phyloP scores from a whole-genome alignment of 1,139 yeast genomes.

The Suhomyces ambrosiae region DNA sequence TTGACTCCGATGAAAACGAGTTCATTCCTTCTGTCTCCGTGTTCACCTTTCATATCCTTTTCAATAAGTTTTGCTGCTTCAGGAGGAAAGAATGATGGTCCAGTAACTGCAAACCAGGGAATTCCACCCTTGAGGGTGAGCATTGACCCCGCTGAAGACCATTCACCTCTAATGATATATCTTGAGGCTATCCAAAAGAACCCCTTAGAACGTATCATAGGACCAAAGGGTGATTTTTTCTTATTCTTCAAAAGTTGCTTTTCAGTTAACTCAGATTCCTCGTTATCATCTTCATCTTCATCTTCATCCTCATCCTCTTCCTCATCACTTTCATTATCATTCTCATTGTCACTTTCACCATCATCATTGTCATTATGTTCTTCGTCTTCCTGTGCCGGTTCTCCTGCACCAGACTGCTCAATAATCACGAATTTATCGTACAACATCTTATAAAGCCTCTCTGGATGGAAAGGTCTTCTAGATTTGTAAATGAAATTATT shows the following conservation, averaged over 20 bases:
- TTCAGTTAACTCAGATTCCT: conserved; percentile 22
- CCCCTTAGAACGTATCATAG: conserved; percentile 45
- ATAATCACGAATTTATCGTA: conserved; percentile 38
- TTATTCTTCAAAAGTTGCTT: conserved; percentile 32
- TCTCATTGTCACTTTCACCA: conserved; percentile 13
- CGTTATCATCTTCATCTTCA: conserved; percentile 19
- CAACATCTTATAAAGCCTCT: conserved; percentile 37
- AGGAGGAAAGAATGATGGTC: conserved; percentile 34
- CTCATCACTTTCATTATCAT: conserved; percentile 11
- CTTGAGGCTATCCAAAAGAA: conserved; percentile 52
- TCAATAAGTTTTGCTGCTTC: conserved; percentile 32
- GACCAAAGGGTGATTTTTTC: conserved; percentile 37
- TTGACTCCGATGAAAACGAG: conserved; percentile 47
- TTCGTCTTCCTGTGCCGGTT: conserved; percentile 11
- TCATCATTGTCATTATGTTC: conserved; percentile 19
- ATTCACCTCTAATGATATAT: conserved; percentile 43
- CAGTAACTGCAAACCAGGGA: conserved; percentile 48
- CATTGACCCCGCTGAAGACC: conserved; percentile 51
- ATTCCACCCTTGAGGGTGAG: conserved; percentile 45
- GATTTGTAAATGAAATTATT: conserved; percentile 43
- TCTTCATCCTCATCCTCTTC: conserved; percentile 15
- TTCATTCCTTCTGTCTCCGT: conserved; percentile 49
- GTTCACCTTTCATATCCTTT: conserved; percentile 38
- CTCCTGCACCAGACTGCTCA: conserved; percentile 22
- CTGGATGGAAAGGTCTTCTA: conserved; percentile 47